Base-by-base conservation (phyloP, 805 yeast species). In the Candida sakaeoensis region DNA sequence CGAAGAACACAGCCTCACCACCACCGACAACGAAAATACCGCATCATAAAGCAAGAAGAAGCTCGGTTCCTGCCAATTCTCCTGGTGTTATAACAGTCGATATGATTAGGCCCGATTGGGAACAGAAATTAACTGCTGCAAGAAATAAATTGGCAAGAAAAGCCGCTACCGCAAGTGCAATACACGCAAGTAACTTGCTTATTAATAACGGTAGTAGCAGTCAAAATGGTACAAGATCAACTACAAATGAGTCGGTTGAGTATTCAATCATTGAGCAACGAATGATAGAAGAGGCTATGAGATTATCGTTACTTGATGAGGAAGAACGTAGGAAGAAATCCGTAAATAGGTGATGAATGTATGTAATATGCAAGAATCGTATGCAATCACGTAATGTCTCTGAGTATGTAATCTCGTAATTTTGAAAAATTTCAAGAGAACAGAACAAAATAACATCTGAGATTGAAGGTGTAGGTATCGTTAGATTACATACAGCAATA, bases 81-180 rank as follows among this genome's bases (percentile, higher is more conserved):
- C 78, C 82, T 4, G 75, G 74, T 9, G 95, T 86, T 4, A 72
- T 89, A 18, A 80, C 91, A 0, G 78, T 88, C 8, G 99, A 91
- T 61, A 64, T 60, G 46, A 85, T 91, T 30, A 72, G 97, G 37
- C 98, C 99, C 1, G 96, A 87, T 54, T 91, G 99, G 99, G 89
- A 86, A 52, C 62, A 70, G 14, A 84, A 80, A 47, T 72, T 91
- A 35, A 68, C 73, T 7, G 71, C 77, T 37, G 95, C 96, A 4
- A 75, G 90, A 37, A 74, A 81, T 43, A 81, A 81, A 48, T 64
- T 88, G 25, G 96, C 95, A 0, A 75, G 95, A 42, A 75, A 88
- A 52, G 82, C 96, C 0, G 97, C 97, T 0, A 87, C 95, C 10
- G 98, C 98, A 0, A 86, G 87, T 24, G 96, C 96, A 0, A 77